Evolutionary conservation across 768 basidiomycete genomes (phyloP).

Genomic region (Ramaria sp.): DNA sequence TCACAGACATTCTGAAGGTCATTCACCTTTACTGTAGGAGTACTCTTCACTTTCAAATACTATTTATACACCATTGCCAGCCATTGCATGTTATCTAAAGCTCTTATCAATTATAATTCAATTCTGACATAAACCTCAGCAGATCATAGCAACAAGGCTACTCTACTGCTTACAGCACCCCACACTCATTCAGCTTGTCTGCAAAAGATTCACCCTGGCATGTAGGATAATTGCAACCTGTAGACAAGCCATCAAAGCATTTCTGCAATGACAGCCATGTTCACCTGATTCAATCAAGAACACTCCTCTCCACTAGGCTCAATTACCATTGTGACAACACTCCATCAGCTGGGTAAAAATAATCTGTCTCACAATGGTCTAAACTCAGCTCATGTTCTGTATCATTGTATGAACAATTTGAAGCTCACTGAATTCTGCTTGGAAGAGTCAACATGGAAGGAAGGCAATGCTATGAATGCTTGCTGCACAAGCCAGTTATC

Average conservation of each 20-base stretch:
- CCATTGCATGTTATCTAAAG: no score
- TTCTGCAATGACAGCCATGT: slow-evolving; percentile 39
- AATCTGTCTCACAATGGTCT: slow-evolving; percentile 79
- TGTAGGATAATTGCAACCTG: slow-evolving; percentile 56
- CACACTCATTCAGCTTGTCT: no score
- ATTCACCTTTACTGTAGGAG: no score
- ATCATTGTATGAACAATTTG: slow-evolving; percentile 76
- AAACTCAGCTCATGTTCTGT: slow-evolving; percentile 76
- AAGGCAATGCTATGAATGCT: slow-evolving; percentile 78
- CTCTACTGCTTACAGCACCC: no score
- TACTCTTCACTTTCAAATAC: no score
- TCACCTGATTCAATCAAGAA: slow-evolving; percentile 56
- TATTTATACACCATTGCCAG: no score
- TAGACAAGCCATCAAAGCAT: slow-evolving; percentile 38
- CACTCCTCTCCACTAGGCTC: slow-evolving; percentile 76
- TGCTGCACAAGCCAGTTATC: no score
- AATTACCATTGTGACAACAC: slow-evolving; percentile 66
- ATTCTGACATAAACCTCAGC: no score
- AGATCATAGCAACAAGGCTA: no score
- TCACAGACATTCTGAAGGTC: no score
- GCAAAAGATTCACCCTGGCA: slow-evolving; percentile 66
- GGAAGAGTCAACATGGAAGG: slow-evolving; percentile 76
- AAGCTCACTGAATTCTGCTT: slow-evolving; percentile 73
- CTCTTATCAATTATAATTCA: no score
- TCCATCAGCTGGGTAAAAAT: slow-evolving; percentile 80